phyloP scores from a whole-genome alignment of 148 eudicot species.

The Camellia sinensis region DNA sequence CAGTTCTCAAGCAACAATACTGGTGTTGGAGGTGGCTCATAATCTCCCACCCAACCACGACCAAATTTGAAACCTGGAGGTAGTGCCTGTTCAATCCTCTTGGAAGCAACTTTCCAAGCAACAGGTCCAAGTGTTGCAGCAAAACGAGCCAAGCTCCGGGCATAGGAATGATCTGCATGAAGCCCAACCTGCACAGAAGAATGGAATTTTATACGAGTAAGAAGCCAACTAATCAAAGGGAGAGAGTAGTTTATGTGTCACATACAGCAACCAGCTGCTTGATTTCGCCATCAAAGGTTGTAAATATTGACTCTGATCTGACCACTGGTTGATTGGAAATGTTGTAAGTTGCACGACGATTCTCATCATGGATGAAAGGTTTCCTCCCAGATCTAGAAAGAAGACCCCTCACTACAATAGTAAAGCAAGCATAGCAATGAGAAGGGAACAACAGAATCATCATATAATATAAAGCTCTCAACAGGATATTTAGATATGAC shows the following conservation, averaged over 20 bases:
- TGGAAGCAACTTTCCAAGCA: slow-evolving; percentile 88
- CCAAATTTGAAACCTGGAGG: slow-evolving; percentile 73
- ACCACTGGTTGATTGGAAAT: slow-evolving; percentile 34
- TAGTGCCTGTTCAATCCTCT: slow-evolving; percentile 67
- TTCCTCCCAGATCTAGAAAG: slow-evolving; percentile 51
- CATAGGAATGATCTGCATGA: slow-evolving; percentile 69
- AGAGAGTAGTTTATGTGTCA: slow-evolving; percentile 8
- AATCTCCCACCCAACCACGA: slow-evolving; percentile 98
- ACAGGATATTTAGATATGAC: background rate
- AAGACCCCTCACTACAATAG: slow-evolving; percentile 50
- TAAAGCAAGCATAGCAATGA: slow-evolving; percentile 13
- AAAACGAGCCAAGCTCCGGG: slow-evolving; percentile 85
- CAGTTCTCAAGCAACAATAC: slow-evolving; percentile 39
- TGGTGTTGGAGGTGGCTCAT: slow-evolving; percentile 73
- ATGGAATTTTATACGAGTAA: slow-evolving; percentile 7
- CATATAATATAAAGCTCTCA: background rate
- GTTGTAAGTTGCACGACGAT: slow-evolving; percentile 69
- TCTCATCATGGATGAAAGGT: slow-evolving; percentile 54
- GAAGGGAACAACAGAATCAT: slow-evolving; percentile 3
- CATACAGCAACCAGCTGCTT: slow-evolving; percentile 86
- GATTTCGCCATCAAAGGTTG: slow-evolving; percentile 70
- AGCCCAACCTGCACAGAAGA: slow-evolving; percentile 67
- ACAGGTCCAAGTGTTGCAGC: slow-evolving; percentile 83
- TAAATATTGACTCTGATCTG: slow-evolving; percentile 44
- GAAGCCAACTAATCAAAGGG: slow-evolving; percentile 3